Conservation (phyloP, 257 asterid genomes). For the Nicotiana attenuata region DNA sequence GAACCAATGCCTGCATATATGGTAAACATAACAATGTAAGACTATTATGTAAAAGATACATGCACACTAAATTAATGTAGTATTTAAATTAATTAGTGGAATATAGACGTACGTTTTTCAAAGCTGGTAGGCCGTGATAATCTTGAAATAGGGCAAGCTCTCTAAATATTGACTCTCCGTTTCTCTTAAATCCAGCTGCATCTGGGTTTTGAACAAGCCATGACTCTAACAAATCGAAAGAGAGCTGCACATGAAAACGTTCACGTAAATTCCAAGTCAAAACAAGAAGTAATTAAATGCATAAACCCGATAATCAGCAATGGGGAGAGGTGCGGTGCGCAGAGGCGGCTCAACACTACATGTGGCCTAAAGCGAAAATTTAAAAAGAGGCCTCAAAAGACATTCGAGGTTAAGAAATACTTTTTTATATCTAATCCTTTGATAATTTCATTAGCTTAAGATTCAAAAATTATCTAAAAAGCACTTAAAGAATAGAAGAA, state of each 20-base stretch:
- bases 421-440: no score
- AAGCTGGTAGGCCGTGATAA: slow-evolving; percentile 37
- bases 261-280: background rate
- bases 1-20: slow-evolving; percentile 15
- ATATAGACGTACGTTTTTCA: slow-evolving; percentile 13
- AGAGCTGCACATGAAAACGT: slow-evolving; percentile 20
- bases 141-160: slow-evolving; percentile 39
- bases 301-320: no score
- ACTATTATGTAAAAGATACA: background rate
- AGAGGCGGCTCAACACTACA: no score
- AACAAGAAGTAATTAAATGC: background rate
- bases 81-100: background rate
- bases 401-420: no score
- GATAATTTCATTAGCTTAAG: no score
- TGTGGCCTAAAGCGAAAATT: no score
- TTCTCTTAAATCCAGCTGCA: slow-evolving; percentile 21
- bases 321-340: no score
- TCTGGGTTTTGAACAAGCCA: slow-evolving; percentile 36
- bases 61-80: no score
- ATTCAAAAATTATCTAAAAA: no score
- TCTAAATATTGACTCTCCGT: slow-evolving; percentile 31
- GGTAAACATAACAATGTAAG: background rate
- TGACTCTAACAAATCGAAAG: slow-evolving; percentile 32
- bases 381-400: no score
- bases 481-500: no score